Base-by-base conservation (phyloP, 805 yeast species). In the Candida cerambycidarum region DNA sequence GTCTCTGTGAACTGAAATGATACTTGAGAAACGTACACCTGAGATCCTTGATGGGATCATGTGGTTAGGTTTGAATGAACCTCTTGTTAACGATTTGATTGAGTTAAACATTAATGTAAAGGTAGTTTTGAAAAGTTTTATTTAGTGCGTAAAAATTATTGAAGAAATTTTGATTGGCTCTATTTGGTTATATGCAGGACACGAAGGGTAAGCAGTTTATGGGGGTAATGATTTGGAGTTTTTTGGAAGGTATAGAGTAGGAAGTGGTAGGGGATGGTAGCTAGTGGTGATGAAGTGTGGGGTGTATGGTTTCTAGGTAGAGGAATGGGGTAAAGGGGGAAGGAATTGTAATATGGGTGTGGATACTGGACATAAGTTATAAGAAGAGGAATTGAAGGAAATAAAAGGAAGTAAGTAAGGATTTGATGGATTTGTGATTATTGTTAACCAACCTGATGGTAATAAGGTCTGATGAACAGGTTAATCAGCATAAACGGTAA, bases 1-100 rank as follows among this genome's bases (percentile, higher is more conserved):
- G 55, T 88, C 80, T 61, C 95, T 77, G 68, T 87, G 96, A 42
- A 85, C 88, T 18, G 83, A 63, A 60, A 73, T 54, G 52, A 72
- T 56, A 52, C 73, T 50, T 52, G 73, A 61, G 54, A 47, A 50
- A 57, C 74, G 39, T 21, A 15, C 31, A 18, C 44, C 37, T 3
- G 8, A 10, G 16, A 25, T 28, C 15, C 27, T 15, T 15, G 28
- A 23, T 17, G 12, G 24, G 24, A 10, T 13, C 29, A 16, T 36
- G 11, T 32, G 25, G 25, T 12, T 32, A 18, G 35, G 25, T 18
- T 32, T 32, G 10, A 32, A 18, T 17, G 35, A 32, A 32, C 24
- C 15, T n/a, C n/a, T 32, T 18, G 35, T 3, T 32, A 32, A 32
- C 5, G 35, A 3, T 33, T 33, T 23, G 19, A 33, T 23, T 14